Conservation (phyloP, 2,329 filamentous ascomycete species). For the Pezicula radicicola region DNA sequence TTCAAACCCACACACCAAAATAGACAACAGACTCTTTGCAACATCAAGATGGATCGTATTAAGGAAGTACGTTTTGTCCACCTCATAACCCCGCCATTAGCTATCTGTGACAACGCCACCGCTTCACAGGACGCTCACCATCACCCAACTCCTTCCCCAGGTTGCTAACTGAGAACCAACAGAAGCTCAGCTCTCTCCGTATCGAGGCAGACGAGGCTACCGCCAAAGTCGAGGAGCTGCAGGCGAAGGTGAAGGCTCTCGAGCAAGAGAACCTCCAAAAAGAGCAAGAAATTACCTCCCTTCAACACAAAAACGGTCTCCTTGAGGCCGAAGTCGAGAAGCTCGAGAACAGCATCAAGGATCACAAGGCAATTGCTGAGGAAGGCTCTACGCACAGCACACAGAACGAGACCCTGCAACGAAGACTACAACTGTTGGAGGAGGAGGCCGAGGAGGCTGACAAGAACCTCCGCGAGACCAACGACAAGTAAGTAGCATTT, state of each 20-base stretch:
- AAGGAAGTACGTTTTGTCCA: conserved; percentile 68
- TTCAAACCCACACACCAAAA: background rate
- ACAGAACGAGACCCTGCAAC: conserved; percentile 87
- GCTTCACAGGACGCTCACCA: background rate
- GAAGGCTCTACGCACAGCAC: conserved; percentile 79
- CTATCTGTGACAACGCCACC: conserved; percentile 6
- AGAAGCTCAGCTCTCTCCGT: conserved; percentile 96
- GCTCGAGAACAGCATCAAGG: conserved; percentile 78
- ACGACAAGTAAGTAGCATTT: conserved; percentile 82
- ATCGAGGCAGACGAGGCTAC: conserved; percentile 86
- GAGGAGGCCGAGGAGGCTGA: conserved; percentile 97
- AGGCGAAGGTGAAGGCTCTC: conserved; percentile 80
- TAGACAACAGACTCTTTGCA: conserved; percentile 8
- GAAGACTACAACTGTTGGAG: conserved; percentile 92
- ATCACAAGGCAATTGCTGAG: conserved; percentile 82
- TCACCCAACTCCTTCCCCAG: conserved; percentile 9
- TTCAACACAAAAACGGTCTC: conserved; percentile 91
- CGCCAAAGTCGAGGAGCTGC: conserved; percentile 81
- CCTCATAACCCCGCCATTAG: conserved; percentile 27
- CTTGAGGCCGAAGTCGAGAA: conserved; percentile 92
- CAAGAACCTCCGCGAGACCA: conserved; percentile 93
- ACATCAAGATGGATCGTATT: conserved; percentile 74
- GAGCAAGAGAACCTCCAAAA: conserved; percentile 95
- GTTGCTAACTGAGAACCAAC: conserved; percentile 6
- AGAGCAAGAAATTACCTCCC: conserved; percentile 96